Base-by-base conservation (phyloP, 208 protist genomes). In the Porcisia deanei region DNA sequence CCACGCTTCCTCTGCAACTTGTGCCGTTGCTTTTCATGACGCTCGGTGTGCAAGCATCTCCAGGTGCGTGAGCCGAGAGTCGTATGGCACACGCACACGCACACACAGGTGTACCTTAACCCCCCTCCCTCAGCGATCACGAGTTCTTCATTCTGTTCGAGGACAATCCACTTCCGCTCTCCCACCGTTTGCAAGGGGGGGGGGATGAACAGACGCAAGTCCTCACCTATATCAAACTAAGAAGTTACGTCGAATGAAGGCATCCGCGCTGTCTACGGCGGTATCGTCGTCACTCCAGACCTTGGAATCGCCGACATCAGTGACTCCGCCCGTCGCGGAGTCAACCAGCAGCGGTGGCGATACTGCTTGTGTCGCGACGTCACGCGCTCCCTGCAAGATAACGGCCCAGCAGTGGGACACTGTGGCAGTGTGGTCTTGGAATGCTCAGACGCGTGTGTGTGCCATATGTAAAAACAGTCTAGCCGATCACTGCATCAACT, bases 401-500 rank as follows among this genome's bases (percentile, higher is more conserved):
- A 74, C 66, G 1, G 94, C 97, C 2, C 98, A 98, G 74, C 92
- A 99, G 81, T 99, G 98, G 98, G 98, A 99, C 72, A 95, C 96
- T 22, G 97, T 99, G 12, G 97, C 97, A 18, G 77, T 98, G 18
- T 99, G 98, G 98, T 91, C 91, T 53, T 99, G 98, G 98, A 88
- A 99, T 79, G 97, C 98, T 70, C 88, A 95, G 54, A 91, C 97
- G 10, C 98, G 99, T 71, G 98, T 92, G 70, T 99, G 99, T 75
- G 97, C 98, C 53, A 99, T 99, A 71, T 99, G 99, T 87, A 92
- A 99, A 73, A 98, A 98, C 71, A 91, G 96, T 69, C 98, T 99
- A 65, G 98, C 98, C 71, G 98, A 99, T 63, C 73, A 95, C 7
- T 99, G 98, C 81, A 98, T 99, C 68, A 98, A 99, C 84, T 99